These are phyloP conservation scores for Suillus decipiens DNA, from an alignment of 768 basidiomycete species.

Conservation along the genomic window DNA sequence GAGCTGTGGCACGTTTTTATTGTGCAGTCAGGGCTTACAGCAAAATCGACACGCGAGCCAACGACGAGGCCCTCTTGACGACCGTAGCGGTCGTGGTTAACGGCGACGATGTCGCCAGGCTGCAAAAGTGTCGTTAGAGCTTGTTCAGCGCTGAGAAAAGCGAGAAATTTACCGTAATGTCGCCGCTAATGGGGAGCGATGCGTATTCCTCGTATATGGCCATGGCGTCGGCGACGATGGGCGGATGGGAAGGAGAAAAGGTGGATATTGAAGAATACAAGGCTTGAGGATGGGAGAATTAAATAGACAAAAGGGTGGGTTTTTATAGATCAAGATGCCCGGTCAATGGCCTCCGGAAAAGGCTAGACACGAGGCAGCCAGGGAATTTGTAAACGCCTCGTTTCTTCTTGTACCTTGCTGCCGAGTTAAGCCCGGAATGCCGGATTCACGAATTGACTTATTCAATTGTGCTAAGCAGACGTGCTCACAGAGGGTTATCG, in stretches of 20 bases:
- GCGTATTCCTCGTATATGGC: conserved; percentile 38
- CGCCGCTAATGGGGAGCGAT: conserved; percentile 27
- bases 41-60: conserved; percentile 69
- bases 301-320: conserved; percentile 21
- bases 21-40: conserved; percentile 43
- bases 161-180: conserved; percentile 35
- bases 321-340: conserved; percentile 55
- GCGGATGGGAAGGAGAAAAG: conserved; percentile 21
- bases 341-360: conserved; percentile 29
- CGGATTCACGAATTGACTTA: conserved; percentile 9
- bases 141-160: conserved; percentile 8
- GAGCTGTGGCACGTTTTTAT: background rate
- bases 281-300: conserved; percentile 28
- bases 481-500: background rate
- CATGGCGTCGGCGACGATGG: conserved; percentile 35
- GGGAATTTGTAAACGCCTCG: conserved; percentile 26
- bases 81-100: conserved; percentile 63
- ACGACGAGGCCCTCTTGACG: conserved; percentile 80
- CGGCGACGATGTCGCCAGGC: conserved; percentile 83
- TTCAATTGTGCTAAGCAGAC: background rate
- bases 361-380: conserved; percentile 55
- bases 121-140: conserved; percentile 26
- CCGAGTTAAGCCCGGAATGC: conserved; percentile 12
- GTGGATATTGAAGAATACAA: conserved; percentile 29
- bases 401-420: conserved; percentile 20